Evolutionary conservation across 495 filamentous ascomycete species (phyloP).

Genomic region (Alectoria sarmentosa): DNA sequence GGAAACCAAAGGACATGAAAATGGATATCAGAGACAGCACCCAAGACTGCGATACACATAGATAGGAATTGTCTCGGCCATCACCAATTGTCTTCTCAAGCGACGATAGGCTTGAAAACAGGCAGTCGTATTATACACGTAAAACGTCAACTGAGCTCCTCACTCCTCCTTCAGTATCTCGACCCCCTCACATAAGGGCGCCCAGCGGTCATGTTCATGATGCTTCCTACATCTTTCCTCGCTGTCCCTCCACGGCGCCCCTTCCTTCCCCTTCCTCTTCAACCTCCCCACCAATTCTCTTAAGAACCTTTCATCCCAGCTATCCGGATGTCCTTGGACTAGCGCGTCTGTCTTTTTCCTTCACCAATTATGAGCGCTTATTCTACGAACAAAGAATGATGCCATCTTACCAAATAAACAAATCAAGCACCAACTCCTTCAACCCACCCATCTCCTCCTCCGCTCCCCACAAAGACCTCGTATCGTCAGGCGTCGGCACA

Average conservation of each 20-base stretch:
- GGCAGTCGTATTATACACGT: background rate
- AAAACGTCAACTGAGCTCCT: background rate
- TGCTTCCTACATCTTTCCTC: slow-evolving; percentile 20
- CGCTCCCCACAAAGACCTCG: slow-evolving; percentile 32
- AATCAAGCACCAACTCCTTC: slow-evolving; percentile 36
- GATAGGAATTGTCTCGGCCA: background rate
- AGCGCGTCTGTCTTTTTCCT: slow-evolving; percentile 42
- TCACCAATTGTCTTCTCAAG: background rate
- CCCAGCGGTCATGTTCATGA: slow-evolving; percentile 24
- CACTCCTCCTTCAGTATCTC: background rate
- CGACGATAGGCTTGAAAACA: background rate
- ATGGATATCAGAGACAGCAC: background rate
- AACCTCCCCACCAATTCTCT: slow-evolving; percentile 24
- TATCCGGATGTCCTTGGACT: slow-evolving; percentile 36
- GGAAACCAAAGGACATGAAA: no score
- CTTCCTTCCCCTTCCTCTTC: slow-evolving; percentile 22
- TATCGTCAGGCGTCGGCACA: slow-evolving; percentile 42
- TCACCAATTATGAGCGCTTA: background rate
- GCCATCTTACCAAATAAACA: slow-evolving; percentile 35
- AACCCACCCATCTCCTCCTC: slow-evolving; percentile 22
- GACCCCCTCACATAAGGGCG: slow-evolving; percentile 14
- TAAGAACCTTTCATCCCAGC: slow-evolving; percentile 27
- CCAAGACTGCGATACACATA: background rate
- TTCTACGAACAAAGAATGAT: background rate
- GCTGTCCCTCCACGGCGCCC: slow-evolving; percentile 22